Evolutionary conservation across 805 yeast genomes (phyloP), one percentile per base, ranked within the genome.

Genomic region (Spathaspora hagerdaliae): DNA sequence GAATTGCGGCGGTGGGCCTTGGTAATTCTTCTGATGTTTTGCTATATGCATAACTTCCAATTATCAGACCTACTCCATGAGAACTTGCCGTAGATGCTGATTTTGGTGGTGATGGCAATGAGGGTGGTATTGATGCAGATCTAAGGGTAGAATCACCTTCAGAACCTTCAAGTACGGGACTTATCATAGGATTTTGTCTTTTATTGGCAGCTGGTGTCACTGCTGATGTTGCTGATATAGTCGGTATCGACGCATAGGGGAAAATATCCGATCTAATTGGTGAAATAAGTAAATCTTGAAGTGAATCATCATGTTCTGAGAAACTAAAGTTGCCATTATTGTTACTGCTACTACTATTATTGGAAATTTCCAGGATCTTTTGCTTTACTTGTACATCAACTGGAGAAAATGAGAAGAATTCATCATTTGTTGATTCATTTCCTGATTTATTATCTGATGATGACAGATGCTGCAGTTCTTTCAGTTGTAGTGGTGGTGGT

Each of bases 31-130:
- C 38, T 8, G 60, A 53, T 31, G 62, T 62, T 39, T 51, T 56
- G 40, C 63, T 60, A 47, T 59, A 57, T 38, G 61, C 55, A 44
- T 64, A 64, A 26, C 57, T 54, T n/a, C 64, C 63, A 19, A 63
- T 56, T 9, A 64, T 58, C 57, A 57, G 62, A 26, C 63, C 64
- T 2, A 63, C 53, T 19, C 24, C 24, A 6, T 41, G 50, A 14
- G 52, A 31, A 24, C 63, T 57, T 7, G 33, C 34, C 1, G 39
- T 7, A 24, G 48, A 45, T 15, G 54, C 39, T 8, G 61, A 57
- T 33, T 58, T 54, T 6, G 53, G 54, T 11, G 63, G 62, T 46
- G 56, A 58, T 10, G 32, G 34, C 33, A 51, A 51, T 10, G 19
- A 11, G 5, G 42, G 31, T 19, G 42, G 38, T 36, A 35, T 36